Base-by-base conservation (phyloP, 73 alveolate species). In the Paramecium primaurelia region DNA sequence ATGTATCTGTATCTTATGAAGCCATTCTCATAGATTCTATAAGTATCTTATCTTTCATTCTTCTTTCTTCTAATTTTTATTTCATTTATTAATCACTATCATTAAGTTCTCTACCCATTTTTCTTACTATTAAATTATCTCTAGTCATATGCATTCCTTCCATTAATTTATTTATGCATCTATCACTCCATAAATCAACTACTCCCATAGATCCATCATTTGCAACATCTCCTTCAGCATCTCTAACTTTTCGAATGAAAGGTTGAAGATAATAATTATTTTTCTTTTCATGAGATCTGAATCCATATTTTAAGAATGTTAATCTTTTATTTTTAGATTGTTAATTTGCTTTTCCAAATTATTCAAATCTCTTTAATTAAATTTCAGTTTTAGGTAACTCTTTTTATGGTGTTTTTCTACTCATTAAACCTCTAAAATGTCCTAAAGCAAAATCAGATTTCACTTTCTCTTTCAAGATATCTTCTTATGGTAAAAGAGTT, bases 201-300 rank as follows among this genome's bases (percentile, higher is more conserved):
- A 73, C 87, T 73, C 87, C 87, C 87, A 73, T 73, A 2, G 87
- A 73, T 5, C 87, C 87, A 73, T 73, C 87, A 73, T 37, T 73
- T 0, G 87, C 87, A 12, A 37, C 58, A n/a, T 32, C 87, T 3
- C 87, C 87, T 30, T 73, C 40, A 40, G 54, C 59, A 16, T 73
- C 87, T 22, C 59, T 73, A 32, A 73, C 87, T 22, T 73, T 73
- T 20, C 59, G 38, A 12, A 73, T 73, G 18, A 73, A 38, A 1
- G 87, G 87, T 38, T 73, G 10, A 36, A 73, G 59, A 44, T 73
- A 73, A 18, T 73, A 73, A 73, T 73, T 73, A 10, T 44, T 38
- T 36, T 73, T 73, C 87, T 73, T 73, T 7, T 73, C 87, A 73
- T 73, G 87, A 14, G 59, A 30, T 73, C 87, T 34, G 40, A 73